phyloP scores from a whole-genome alignment of 768 basidiomycete genomes.

The Infundibulicybe gibba region DNA sequence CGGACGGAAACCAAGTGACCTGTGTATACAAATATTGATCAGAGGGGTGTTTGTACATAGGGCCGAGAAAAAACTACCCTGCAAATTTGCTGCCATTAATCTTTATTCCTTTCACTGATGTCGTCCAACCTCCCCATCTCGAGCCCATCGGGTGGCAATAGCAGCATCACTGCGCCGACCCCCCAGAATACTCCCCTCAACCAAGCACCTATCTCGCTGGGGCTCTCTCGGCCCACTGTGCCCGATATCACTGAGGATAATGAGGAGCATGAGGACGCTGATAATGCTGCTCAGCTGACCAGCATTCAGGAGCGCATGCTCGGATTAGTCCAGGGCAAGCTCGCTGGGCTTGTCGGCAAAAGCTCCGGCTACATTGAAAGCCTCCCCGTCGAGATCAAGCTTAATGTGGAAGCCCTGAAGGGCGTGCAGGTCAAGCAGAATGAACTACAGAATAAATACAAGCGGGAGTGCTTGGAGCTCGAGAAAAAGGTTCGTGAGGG shows the following conservation, averaged over 20 bases:
- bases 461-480: slow-evolving; percentile 90
- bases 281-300: slow-evolving; percentile 34
- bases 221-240: slow-evolving; percentile 83
- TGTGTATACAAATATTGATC: too few relatives aligned
- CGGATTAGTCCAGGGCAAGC: slow-evolving; percentile 84
- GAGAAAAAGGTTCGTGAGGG: slow-evolving; percentile 80
- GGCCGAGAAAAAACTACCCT: too few relatives aligned
- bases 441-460: slow-evolving; percentile 90
- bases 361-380: slow-evolving; percentile 94
- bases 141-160: slow-evolving; percentile 12
- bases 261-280: slow-evolving; percentile 59
- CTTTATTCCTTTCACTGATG: slow-evolving; percentile 33
- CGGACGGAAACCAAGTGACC: too few relatives aligned
- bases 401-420: slow-evolving; percentile 87
- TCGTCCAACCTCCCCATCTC: slow-evolving; percentile 67
- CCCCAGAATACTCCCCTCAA: slow-evolving; percentile 90
- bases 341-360: slow-evolving; percentile 81
- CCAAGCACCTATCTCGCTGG: slow-evolving; percentile 74
- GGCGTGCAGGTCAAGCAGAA: slow-evolving; percentile 91
- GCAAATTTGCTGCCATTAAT: background rate
- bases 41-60: too few relatives aligned
- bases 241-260: slow-evolving; percentile 85
- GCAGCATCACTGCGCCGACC: slow-evolving; percentile 80
- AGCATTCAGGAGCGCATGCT: slow-evolving; percentile 64
- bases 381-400: slow-evolving; percentile 76